Evolutionary conservation across 345 rosid genomes (phyloP), one percentile per base, ranked within the genome.

Genomic region (Hibiscus mutabilis): DNA sequence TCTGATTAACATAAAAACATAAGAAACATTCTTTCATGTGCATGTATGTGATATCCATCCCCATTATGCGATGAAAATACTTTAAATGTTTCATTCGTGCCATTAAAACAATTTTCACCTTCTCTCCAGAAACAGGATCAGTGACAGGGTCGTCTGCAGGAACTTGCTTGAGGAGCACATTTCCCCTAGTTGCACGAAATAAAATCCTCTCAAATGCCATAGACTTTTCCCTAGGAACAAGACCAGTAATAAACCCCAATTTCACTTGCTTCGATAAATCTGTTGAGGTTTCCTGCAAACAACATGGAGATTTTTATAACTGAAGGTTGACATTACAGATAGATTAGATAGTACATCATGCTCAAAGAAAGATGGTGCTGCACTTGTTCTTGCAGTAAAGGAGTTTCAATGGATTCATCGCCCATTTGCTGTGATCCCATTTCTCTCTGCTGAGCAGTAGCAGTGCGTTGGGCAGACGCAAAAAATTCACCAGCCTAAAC

Each of bases 111-210:
- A 51, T 12, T 35, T 9, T 79, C 73, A 90, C 99, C 99, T 95
- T 89, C 79, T 86, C 92, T 66, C 98, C 96, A 65, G 97, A 90
- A 79, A 81, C 79, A 80, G 99, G 99, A 83, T 95, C 99, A 18
- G 69, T 80, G 58, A 92, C 88, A 56, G 96, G 86, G 25, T 86
- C 93, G 75, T 92, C 96, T 61, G 87, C 70, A 24, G 77, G 86
- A 79, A 82, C 79, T 77, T 89, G 98, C 81, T 85, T 89, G 63
- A 89, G 73, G 60, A 79, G 85, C 67, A 92, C 90, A 81, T 92
- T 92, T 27, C 96, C 99, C 87, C 99, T 89, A 65, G 99, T 95
- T 74, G 98, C 99, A 76, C 96, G 96, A 79, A 92, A 92, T 70
- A 95, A 76, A 76, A 95, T 95, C 84, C 98, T 90, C 87, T 95